Conservation (phyloP, 225 moss, liverwort and hornwort genomes). For the Asterella californica region DNA sequence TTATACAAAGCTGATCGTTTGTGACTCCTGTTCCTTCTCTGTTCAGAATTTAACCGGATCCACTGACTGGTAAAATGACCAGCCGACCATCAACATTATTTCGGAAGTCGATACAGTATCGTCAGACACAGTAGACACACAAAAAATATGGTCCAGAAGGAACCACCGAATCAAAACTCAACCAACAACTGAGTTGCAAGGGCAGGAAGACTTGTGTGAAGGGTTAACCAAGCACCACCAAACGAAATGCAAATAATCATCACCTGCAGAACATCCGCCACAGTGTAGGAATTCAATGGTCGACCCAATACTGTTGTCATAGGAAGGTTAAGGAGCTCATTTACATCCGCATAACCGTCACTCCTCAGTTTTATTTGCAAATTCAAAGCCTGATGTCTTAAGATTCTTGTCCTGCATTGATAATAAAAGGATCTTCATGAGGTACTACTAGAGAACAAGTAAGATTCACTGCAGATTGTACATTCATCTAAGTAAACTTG, state of each 20-base stretch:
- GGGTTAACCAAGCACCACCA: background rate
- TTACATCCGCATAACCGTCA: constrained; percentile 66
- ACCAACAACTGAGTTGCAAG: too few relatives aligned
- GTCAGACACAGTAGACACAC: too few relatives aligned
- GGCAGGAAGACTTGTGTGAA: background rate
- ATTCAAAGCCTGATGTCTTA: constrained; percentile 68
- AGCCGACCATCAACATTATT: too few relatives aligned
- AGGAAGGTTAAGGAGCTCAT: constrained; percentile 54
- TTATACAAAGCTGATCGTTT: too few relatives aligned
- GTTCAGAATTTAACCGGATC: too few relatives aligned
- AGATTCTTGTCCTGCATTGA: constrained; percentile 58
- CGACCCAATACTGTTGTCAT: constrained; percentile 51
- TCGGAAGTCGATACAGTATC: too few relatives aligned
- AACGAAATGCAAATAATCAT: background rate
- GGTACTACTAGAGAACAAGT: background rate
- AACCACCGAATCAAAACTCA: too few relatives aligned
- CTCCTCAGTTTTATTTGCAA: constrained; percentile 49
- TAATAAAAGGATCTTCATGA: background rate
- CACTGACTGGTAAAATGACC: too few relatives aligned
- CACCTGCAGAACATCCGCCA: constrained; percentile 73
- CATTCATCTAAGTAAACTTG: too few relatives aligned
- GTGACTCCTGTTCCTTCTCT: too few relatives aligned
- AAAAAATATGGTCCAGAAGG: too few relatives aligned
- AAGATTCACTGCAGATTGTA: background rate
- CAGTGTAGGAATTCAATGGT: constrained; percentile 48